Conservation (phyloP, 495 filamentous ascomycete genomes). For the Neurospora cerealis region DNA sequence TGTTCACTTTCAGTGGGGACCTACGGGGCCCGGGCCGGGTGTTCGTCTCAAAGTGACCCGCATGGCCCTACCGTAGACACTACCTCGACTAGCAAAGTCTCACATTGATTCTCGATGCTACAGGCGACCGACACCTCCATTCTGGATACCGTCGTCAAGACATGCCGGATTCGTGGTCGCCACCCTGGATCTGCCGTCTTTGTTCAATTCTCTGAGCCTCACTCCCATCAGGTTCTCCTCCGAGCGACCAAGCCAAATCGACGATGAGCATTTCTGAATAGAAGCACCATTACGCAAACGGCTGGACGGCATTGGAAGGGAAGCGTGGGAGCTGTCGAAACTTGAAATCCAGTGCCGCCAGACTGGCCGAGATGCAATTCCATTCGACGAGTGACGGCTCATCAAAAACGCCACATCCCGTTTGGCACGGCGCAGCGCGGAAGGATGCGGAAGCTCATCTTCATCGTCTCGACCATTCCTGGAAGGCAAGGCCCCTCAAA, state of each 20-base stretch:
- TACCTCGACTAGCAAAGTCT: not conserved
- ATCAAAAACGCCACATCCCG: conserved; percentile 12
- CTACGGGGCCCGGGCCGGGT: not conserved
- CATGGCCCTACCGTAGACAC: not conserved
- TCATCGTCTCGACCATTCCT: not conserved
- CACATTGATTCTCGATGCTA: not conserved
- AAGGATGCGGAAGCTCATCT: conserved; percentile 19
- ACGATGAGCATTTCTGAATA: not conserved
- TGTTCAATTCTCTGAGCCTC: not conserved
- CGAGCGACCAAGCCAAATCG: not conserved
- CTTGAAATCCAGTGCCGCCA: conserved; percentile 5
- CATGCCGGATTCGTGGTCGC: not conserved
- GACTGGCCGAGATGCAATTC: not conserved
- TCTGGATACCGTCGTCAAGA: not conserved
- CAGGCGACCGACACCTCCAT: not conserved
- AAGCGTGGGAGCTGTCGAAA: not conserved
- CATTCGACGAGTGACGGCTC: conserved; percentile 1
- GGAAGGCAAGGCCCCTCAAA: not conserved
- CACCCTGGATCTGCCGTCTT: not conserved
- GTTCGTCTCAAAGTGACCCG: not conserved
- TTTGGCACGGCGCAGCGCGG: conserved; percentile 9
- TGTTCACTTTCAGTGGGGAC: not conserved
- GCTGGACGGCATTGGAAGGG: not conserved
- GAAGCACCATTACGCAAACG: not conserved
- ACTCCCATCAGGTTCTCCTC: not conserved